Conservation (phyloP, 768 basidiomycete genomes). For the Agaricus subrufescens region DNA sequence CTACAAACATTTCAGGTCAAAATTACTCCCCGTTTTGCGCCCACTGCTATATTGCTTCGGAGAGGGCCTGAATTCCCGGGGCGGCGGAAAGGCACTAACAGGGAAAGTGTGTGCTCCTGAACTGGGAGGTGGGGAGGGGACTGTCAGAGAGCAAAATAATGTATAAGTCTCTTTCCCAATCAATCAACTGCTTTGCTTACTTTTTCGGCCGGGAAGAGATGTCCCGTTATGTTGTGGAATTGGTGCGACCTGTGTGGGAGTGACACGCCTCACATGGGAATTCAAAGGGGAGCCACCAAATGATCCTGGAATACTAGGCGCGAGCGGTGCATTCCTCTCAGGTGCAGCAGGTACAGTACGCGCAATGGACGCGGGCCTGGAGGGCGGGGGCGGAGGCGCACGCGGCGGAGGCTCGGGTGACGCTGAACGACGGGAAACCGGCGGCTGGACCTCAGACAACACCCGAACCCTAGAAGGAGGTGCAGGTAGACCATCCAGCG, state of each 20-base stretch:
- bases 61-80: slow-evolving; percentile 52
- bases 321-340: slow-evolving; percentile 30
- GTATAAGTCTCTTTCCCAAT: slow-evolving; percentile 5
- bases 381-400: slow-evolving; percentile 11
- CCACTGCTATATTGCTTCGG: slow-evolving; percentile 61
- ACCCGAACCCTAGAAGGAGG: slow-evolving; percentile 16
- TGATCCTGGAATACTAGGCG: slow-evolving; percentile 22
- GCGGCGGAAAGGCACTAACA: slow-evolving; percentile 73
- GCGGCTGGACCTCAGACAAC: slow-evolving; percentile 10
- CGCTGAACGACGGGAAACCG: background rate
- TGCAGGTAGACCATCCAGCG: slow-evolving; percentile 15
- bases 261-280: slow-evolving; percentile 21
- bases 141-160: slow-evolving; percentile 17
- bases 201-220: slow-evolving; percentile 38
- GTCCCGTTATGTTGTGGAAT: slow-evolving; percentile 11
- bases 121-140: slow-evolving; percentile 51
- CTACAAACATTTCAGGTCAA: slow-evolving; percentile 46
- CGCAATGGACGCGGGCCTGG: slow-evolving; percentile 20
- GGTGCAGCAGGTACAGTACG: slow-evolving; percentile 20
- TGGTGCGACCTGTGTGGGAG: slow-evolving; percentile 14
- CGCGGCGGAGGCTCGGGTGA: slow-evolving; percentile 7
- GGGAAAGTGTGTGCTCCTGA: slow-evolving; percentile 72
- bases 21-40: slow-evolving; percentile 64
- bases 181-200: slow-evolving; percentile 29
- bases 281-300: slow-evolving; percentile 21